Evolutionary conservation across 257 asterid genomes (phyloP), one percentile per base, ranked within the genome.

Genomic region (Nicotiana tabacum): DNA sequence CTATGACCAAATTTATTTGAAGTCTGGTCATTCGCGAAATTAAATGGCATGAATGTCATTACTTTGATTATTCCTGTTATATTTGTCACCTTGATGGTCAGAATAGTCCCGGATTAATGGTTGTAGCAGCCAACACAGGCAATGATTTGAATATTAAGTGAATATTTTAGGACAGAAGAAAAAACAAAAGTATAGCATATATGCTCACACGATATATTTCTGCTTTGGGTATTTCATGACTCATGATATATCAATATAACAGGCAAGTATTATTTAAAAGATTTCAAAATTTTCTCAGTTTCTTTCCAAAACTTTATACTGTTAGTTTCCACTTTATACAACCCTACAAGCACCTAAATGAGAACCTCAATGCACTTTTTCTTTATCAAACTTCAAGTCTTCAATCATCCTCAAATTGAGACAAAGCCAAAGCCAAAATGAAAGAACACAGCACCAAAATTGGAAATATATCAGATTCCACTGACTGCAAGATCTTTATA

Each of bases 241-340:
- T 6, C 60, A 21, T 70, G 21, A 43, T 48, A 48, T 12, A 48
- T 27, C 43, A 74, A 48, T 48, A 13, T 74, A 24, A 48, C 43
- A 24, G 64, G 62, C 80, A 27, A 48, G 8, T 5, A 74, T 74
- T 48, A 74, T 48, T 72, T 0, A 6, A 72, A 21, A 21, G 61
- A 64, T 30, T 66, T 51, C 83, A 66, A 85, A 84, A 84, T 10
- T 43, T 62, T 81, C 80, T 76, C 83, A 78, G 83, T 77, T 87
- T 72, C 77, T 80, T 72, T 84, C 90, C 87, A 85, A 84, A 90
- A 81, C 77, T 81, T 83, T 88, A 65, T 82, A 79, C 82, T 78
- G 89, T 91, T 88, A 91, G 90, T 88, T 77, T 85, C 91, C 87
- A 87, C 77, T 85, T 91, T 87, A 83, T 88, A 93, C 94, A 93